Evolutionary conservation across 306 rosid species (phyloP), one percentile per base, ranked within the genome.

Genomic region (Castanea crenata): DNA sequence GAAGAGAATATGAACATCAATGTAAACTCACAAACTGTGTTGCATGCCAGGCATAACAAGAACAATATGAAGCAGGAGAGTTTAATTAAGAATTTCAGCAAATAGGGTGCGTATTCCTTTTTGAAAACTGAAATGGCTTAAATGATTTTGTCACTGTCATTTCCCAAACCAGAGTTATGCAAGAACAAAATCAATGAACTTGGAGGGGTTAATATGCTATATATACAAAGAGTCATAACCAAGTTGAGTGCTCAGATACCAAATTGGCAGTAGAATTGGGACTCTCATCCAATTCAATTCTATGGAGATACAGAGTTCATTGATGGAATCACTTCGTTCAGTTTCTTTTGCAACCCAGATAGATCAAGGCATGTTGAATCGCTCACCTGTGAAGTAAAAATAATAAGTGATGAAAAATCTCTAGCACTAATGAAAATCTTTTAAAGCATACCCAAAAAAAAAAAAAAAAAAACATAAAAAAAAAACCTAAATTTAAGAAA

Each of bases 341-440:
- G 54, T 82, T 87, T 91, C 76, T 84, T 82, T 82, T 82, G 87
- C 76, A 91, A 88, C 77, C 61, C 85, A 23, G 80, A 31, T 7
- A 71, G 56, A 78, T 89, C 78, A 21, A 85, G 56, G 46, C 68
- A 15, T 51, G 59, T 83, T 68, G 83, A 55, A 74, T 76, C 72
- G 56, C 63, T 76, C 25, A 80, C 90, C 96, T 91, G 88, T 70
- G 52, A 73, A 80, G 59, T 29, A n/a, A 77, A 62, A 25, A 18
- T 58, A 67, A 57, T 38, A 59, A 67, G 64, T 74, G 38, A 74
- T 58, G 13, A 32, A 38, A 68, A 44, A 73, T 38, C 8, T 55
- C 19, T 21, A 51, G 51, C 25, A 29, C 61, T 52, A 74, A 58
- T 54, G 34, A 7, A 65, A 69, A 70, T 58, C 72, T 55, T 11